Base-by-base conservation (phyloP, 345 rosid genomes). In the Psidium friedrichsthalianum region DNA sequence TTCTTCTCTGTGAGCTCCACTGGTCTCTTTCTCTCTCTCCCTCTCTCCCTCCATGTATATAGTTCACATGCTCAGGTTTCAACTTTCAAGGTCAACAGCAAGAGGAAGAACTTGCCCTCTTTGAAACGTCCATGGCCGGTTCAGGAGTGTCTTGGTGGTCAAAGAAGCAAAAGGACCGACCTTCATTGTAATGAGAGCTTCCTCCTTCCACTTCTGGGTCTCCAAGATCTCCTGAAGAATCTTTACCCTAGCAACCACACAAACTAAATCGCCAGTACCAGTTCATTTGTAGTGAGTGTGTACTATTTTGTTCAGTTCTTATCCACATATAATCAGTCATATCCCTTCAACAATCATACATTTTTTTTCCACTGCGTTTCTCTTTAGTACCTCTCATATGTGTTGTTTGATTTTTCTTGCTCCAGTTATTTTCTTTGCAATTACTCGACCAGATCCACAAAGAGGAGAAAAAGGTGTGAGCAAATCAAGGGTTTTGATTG, bases 1-100 rank as follows among this genome's bases (percentile, higher is more conserved):
- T 59, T 52, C 80, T 27, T 52, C 40, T 15, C 15, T 76, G 80
- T 9, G 24, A 69, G 80, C 47, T 69, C 80, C 80, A 69, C 80
- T 84, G 86, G 51, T 74, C 56, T 59, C 51, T 56, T 29, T 83
- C 84, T 54, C 84, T 51, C 56, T 64, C 42, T 29, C 74, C 15
- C 74, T 61, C 74, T 27, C 42, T 29, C 74, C 20, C 76, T 32
- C 78, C 78, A 59, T 40, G 74, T 47, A 49, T 83, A 47, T 42
- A 82, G 54, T 82, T 59, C 82, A 69, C 61, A 59, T 80, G 74
- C 87, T 51, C 81, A 82, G 53, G 44, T 51, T 82, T 69, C 80
- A 22, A 44, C 51, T 86, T 86, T 55, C 84, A 52, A 83, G 85
- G 87, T 82, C 87, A 86, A 86, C 85, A 86, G 52, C 85, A 82